These are phyloP conservation scores for Nakaseomyces sp. DNA, from an alignment of 1,139 yeast species.

Conservation along the genomic window DNA sequence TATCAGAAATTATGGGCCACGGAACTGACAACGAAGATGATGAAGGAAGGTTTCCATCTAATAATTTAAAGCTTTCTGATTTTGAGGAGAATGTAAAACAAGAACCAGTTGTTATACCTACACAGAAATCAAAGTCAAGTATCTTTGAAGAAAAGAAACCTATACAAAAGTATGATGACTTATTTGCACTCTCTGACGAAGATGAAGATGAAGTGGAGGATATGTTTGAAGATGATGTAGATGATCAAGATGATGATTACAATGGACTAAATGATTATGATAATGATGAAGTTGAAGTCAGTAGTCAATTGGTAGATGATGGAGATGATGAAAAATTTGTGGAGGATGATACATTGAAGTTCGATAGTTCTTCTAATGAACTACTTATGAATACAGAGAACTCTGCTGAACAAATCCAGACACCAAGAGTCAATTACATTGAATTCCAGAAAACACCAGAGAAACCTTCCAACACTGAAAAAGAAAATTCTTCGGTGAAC, in stretches of 20 bases:
- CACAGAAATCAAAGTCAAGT: neutral
- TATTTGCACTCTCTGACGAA: conserved; percentile 24
- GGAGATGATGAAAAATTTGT: conserved; percentile 4
- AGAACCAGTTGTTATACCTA: neutral
- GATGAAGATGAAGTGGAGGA: conserved; percentile 10
- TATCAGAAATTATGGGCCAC: conserved; percentile 19
- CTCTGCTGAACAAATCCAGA: neutral
- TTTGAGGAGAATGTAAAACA: neutral
- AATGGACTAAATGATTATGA: conserved; percentile 5
- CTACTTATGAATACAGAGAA: neutral
- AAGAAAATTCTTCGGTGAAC: neutral
- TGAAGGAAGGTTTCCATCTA: neutral
- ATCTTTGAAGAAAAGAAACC: conserved; percentile 7
- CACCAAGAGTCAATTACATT: neutral
- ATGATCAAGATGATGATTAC: conserved; percentile 10
- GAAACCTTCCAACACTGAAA: neutral
- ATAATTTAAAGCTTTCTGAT: neutral
- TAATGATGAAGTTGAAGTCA: too few relatives aligned
- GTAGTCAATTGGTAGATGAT: neutral
- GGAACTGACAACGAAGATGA: conserved; percentile 1
- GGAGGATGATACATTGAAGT: conserved; percentile 4
- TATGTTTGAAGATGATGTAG: neutral
- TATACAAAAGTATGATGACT: conserved; percentile 20
- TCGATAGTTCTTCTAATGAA: neutral
- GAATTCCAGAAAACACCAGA: neutral